Evolutionary conservation across 495 filamentous ascomycete species (phyloP).

Genomic region (Staphylotrichum longicolle): DNA sequence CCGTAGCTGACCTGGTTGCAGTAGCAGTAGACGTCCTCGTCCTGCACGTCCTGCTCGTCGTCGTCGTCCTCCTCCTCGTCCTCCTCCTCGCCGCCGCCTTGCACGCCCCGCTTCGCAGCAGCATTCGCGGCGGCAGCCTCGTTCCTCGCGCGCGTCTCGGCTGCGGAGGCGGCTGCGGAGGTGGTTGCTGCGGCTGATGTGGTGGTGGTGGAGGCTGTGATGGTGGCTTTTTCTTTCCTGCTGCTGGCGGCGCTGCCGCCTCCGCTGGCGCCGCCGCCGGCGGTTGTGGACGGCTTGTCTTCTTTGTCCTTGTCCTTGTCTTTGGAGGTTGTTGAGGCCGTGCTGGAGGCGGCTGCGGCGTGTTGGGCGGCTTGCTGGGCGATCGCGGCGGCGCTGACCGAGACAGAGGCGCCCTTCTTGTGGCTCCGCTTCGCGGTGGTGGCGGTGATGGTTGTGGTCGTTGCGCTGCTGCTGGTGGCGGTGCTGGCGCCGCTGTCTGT

Average conservation of each 20-base stretch:
- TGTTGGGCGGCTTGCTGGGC: constrained; percentile 2
- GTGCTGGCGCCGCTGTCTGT: constrained; percentile 14
- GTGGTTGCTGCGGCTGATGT: constrained; percentile 27
- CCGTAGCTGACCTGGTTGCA: constrained; percentile 93
- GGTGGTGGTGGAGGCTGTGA: neutral
- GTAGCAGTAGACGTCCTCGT: constrained; percentile 65
- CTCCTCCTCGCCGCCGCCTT: constrained; percentile 57
- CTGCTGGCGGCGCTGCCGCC: constrained; percentile 1
- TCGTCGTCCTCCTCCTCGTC: constrained; percentile 69
- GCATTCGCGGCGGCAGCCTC: constrained; percentile 30
- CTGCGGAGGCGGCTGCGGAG: constrained; percentile 21
- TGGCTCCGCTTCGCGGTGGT: constrained; percentile 58
- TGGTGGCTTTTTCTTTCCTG: constrained; percentile 4
- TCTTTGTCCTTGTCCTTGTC: constrained; percentile 20
- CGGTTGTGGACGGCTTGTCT: neutral
- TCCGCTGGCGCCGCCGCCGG: neutral
- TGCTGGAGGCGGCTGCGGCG: neutral
- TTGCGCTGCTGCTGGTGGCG: constrained; percentile 18
- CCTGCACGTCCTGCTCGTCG: constrained; percentile 52
- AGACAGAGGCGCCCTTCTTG: constrained; percentile 59
- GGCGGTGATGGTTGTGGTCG: constrained; percentile 25
- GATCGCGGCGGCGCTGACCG: constrained; percentile 32
- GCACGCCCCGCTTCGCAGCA: neutral
- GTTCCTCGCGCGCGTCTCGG: neutral
- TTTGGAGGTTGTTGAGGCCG: neutral